phyloP scores from a whole-genome alignment of 345 rosid species.

The Capsella bursapastoris region DNA sequence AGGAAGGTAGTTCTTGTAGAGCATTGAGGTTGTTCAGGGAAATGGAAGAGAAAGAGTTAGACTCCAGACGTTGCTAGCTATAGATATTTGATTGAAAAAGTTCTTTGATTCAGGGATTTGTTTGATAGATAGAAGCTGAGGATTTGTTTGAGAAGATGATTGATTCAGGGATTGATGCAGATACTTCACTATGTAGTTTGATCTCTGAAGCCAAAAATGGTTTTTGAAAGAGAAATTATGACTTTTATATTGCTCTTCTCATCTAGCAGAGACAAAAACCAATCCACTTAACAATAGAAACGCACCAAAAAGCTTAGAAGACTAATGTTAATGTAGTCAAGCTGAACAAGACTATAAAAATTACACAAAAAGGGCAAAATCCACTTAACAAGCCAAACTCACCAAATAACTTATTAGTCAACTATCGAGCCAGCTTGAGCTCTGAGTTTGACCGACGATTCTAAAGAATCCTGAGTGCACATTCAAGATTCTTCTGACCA shows the following conservation, averaged over 20 bases:
- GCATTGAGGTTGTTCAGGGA: conserved; percentile 66
- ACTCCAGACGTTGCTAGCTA: conserved; percentile 73
- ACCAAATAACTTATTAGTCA: too few relatives aligned
- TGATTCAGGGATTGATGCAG: conserved; percentile 53
- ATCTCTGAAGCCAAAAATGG: conserved; percentile 51
- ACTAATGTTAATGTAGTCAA: too few relatives aligned
- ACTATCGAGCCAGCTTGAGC: background rate
- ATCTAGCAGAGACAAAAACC: too few relatives aligned
- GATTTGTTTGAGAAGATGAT: conserved; percentile 60
- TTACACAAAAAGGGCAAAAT: too few relatives aligned
- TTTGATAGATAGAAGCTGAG: conserved; percentile 75
- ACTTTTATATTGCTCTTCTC: too few relatives aligned
- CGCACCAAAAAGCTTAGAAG: too few relatives aligned
- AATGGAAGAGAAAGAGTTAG: conserved; percentile 60
- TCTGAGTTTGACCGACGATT: background rate
- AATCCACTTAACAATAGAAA: too few relatives aligned
- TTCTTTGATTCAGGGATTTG: too few relatives aligned
- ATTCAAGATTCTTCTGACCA: background rate
- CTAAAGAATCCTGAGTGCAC: background rate
- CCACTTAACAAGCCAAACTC: too few relatives aligned
- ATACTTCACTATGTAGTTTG: conserved; percentile 49
- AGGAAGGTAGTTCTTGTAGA: conserved; percentile 66
- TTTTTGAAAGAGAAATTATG: background rate
- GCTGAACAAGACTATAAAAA: too few relatives aligned
- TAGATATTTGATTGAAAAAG: conserved; percentile 54